phyloP scores from a whole-genome alignment of 495 filamentous ascomycete species.

The Massariosphaeria phaeospora region DNA sequence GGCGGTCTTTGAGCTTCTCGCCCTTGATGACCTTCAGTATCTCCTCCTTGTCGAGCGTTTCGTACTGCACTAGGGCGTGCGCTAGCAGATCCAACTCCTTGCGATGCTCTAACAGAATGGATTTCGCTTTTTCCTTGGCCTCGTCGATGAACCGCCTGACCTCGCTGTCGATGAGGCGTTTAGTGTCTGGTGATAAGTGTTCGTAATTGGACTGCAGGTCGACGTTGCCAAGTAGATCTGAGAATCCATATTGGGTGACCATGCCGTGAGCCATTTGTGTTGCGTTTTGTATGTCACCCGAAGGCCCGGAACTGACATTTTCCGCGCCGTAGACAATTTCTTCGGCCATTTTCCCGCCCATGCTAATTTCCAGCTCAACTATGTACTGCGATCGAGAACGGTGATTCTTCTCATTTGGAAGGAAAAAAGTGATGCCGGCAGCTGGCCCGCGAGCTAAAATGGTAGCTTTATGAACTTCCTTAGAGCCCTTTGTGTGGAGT shows the following conservation, averaged over 20 bases:
- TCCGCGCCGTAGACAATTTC: constrained; percentile 86
- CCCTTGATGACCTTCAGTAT: constrained; percentile 82
- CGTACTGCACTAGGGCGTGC: constrained; percentile 87
- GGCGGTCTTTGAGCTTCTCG: constrained; percentile 66
- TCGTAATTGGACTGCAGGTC: constrained; percentile 76
- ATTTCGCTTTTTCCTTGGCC: constrained; percentile 64
- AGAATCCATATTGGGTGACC: constrained; percentile 85
- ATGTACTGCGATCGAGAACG: constrained; percentile 66
- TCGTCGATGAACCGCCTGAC: constrained; percentile 82
- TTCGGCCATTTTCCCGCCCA: constrained; percentile 93
- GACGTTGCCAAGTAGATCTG: constrained; percentile 79
- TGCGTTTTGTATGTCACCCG: constrained; percentile 66
- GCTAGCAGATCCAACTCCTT: constrained; percentile 83
- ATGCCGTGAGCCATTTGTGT: constrained; percentile 76
- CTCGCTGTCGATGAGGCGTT: constrained; percentile 76
- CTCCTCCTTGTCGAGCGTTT: constrained; percentile 80
- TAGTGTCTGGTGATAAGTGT: constrained; percentile 76
- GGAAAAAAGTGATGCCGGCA: constrained; percentile 75
- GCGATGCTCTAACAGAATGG: constrained; percentile 63
- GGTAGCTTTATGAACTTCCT: constrained; percentile 89
- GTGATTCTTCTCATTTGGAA: constrained; percentile 84
- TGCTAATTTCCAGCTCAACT: constrained; percentile 70
- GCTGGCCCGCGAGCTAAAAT: constrained; percentile 85
- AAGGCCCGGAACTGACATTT: constrained; percentile 70
- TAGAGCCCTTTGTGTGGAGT: constrained; percentile 66